Evolutionary conservation across 345 rosid genomes (phyloP), one percentile per base, ranked within the genome.

Genomic region (Citrus trifoliata): DNA sequence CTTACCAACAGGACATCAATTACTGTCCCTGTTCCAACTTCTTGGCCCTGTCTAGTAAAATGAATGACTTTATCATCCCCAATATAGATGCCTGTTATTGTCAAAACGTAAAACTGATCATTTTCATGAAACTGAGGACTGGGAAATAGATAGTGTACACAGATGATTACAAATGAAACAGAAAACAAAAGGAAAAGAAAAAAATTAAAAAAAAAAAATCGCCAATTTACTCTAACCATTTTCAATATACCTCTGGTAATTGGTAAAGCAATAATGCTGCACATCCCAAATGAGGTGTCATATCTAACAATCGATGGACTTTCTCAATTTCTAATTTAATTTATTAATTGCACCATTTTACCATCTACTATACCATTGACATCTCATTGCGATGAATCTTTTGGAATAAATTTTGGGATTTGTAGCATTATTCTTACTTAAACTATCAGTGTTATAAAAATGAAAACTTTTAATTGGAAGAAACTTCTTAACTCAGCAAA

Each of bases 11-110:
- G 80, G 67, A 88, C 35, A 84, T 96, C 98, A 46, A 96, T 77
- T 40, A 86, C 89, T 0, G 98, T 94, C 9, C 98, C 98, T 0
- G 98, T 96, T 74, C 90, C 98, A 9, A 96, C 95, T 86, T 96
- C 99, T 87, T 93, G 91, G 70, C 98, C 99, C 8, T 85, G 87
- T 80, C 98, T 87, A 0, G 99, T 95, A 80, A 95, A 96, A 86
- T 94, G 99, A 82, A 94, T 69, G 33, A 96, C 98, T 60, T 80
- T 88, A 46, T 90, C 89, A 70, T 93, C 89, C 65, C 98, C 99
- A 82, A 94, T 85, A 77, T 89, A 96, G 83, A 95, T 86, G 51
- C 98, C 98, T 95, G 70, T 1, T 10, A 67, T 75, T 33, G 66
- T 64, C 35, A 53, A 64, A 40, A n/a, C 40, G 5, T 14, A 74